Base-by-base conservation (phyloP, 2,329 filamentous ascomycete species). In the Geosmithia putterillii region DNA sequence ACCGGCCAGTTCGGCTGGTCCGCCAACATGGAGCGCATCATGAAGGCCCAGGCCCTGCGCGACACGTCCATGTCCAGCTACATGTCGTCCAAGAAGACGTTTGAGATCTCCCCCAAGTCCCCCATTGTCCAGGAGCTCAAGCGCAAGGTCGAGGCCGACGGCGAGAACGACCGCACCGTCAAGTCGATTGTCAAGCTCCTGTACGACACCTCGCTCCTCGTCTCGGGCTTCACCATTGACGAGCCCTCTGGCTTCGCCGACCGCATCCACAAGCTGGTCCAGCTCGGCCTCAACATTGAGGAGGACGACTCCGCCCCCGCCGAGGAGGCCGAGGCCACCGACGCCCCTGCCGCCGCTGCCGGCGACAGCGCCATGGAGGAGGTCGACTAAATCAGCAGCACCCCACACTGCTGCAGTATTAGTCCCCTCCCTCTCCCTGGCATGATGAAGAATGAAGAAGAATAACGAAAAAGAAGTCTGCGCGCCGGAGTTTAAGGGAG, bases 81-180 rank as follows among this genome's bases (percentile, higher is more conserved):
- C 86, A 98, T 98, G 92, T 94, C 87, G 54, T 96, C 90, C 66
- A 98, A 98, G 89, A 98, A 98, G 87, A 98, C 92, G 25, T 96
- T 98, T 57, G 92, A 98, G 77, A 96, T 98, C 71, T 96, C 92
- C n/a, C 92, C 92, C 67, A 90, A 92, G 79, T 95, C 87, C 58
- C 65, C 87, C 53, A 98, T 98, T 70, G 81, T 98, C 76, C 85
- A 94, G 81, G 92, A 96, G 79, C 83, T 98, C 62, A 95, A 94
- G 86, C 88, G 84, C 74, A 98, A 98, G 87, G 87, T 96, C 50
- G 92, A 96, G 79, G 65, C 82, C 47, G 92, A 98, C 60, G 92
- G 92, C 51, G 90, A 95, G 84, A 90, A 89, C 66, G 92, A 96
- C 78, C 88, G 89, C 67, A 95, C 89, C 47, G 92, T 98, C 76